A percentile compares a stretch with the other conserved stretches of the same genome.
Evolutionary conservation across 148 eudicot species (phyloP).

Genomic region (Linanthus parryae): DNA sequence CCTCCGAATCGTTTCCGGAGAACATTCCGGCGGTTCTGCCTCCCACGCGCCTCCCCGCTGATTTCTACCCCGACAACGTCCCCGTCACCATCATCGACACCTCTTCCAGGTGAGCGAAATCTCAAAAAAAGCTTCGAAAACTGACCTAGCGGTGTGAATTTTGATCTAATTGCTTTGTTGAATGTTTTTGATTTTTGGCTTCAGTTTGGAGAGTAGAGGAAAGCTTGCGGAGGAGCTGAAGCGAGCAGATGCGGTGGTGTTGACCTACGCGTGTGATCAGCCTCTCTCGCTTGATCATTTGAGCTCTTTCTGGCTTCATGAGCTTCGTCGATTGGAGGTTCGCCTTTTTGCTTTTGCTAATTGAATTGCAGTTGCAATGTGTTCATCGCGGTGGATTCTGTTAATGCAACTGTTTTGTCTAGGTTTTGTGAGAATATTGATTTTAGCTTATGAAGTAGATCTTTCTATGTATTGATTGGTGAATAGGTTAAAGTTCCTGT

Average conservation of each 20-base stretch:
- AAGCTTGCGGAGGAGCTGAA: slow-evolving; percentile 51
- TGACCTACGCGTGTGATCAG: slow-evolving; percentile 58
- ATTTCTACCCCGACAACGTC: slow-evolving; percentile 44
- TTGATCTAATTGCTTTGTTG: background rate
- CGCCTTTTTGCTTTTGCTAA: too few species aligned
- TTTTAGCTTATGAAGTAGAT: too few species aligned
- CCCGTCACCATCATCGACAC: slow-evolving; percentile 53
- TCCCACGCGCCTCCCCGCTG: slow-evolving; percentile 49
- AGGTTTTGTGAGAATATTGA: too few species aligned
- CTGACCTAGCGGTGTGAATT: background rate
- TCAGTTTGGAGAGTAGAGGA: slow-evolving; percentile 51
- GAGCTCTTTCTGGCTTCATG: slow-evolving; percentile 53
- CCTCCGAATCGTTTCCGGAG: slow-evolving; percentile 29
- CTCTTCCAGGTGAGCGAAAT: slow-evolving; percentile 36
- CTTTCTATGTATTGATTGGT: too few species aligned
- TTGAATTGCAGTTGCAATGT: too few species aligned
- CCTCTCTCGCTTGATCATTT: slow-evolving; percentile 36
- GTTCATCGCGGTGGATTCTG: too few species aligned
- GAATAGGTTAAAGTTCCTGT: slow-evolving; percentile 49
- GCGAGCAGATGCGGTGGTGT: slow-evolving; percentile 59
- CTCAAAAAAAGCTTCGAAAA: background rate
- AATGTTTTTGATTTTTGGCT: slow-evolving; percentile 3
- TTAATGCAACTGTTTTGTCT: too few species aligned
- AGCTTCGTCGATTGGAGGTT: slow-evolving; percentile 56
- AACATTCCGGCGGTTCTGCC: slow-evolving; percentile 35